Evolutionary conservation across 169 alveolate genomes (phyloP).

Genomic region (Perkinsus marinus): DNA sequence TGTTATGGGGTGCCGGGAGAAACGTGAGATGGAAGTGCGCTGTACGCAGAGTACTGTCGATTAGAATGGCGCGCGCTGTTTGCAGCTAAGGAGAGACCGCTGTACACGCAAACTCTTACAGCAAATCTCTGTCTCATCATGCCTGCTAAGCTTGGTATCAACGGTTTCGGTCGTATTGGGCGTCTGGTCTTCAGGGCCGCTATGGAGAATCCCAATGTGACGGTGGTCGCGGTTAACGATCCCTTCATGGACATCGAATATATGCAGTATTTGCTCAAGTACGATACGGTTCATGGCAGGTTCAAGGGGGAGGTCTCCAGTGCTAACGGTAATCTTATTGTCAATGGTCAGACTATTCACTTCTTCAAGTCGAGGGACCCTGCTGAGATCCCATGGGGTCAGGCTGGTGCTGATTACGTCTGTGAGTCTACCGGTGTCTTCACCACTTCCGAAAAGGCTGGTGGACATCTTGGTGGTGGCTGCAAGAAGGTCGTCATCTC

Average conservation of each 20-base stretch:
- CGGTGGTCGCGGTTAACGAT: slow-evolving; percentile 80
- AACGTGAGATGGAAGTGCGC: neutral
- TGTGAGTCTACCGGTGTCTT: slow-evolving; percentile 94
- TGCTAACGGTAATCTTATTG: slow-evolving; percentile 46
- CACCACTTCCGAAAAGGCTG: slow-evolving; percentile 75
- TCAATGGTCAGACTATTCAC: slow-evolving; percentile 53
- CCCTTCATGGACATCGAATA: slow-evolving; percentile 82
- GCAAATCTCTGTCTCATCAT: slow-evolving; percentile 38
- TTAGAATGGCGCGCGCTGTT: neutral
- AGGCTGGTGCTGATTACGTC: slow-evolving; percentile 75
- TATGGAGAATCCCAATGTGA: slow-evolving; percentile 42
- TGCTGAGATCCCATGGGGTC: slow-evolving; percentile 85
- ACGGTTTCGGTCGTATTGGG: slow-evolving; percentile 99
- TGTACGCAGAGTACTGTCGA: neutral
- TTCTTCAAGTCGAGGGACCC: slow-evolving; percentile 76
- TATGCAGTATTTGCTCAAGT: slow-evolving; percentile 77
- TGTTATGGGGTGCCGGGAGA: too few species aligned
- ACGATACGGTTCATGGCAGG: slow-evolving; percentile 89
- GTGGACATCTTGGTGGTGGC: slow-evolving; percentile 81
- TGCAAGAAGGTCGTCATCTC: slow-evolving; percentile 89
- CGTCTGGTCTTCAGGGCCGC: slow-evolving; percentile 93
- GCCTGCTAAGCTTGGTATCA: slow-evolving; percentile 86
- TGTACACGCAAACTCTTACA: too few species aligned
- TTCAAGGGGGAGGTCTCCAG: slow-evolving; percentile 56
- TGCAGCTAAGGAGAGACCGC: neutral